Conservation (phyloP, 768 basidiomycete genomes). For the Tricholoma sp. region DNA sequence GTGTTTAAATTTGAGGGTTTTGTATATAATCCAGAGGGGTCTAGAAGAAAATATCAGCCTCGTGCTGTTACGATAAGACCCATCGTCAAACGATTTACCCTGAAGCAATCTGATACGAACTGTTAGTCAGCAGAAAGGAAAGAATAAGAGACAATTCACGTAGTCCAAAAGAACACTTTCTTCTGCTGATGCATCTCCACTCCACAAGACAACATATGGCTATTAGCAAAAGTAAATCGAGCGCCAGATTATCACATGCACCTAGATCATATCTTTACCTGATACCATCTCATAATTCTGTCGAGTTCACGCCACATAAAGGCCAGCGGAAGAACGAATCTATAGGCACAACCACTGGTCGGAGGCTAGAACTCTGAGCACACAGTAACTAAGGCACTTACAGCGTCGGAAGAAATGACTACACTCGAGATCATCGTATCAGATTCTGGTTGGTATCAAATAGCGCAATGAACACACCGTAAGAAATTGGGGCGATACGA, state of each 20-base stretch:
- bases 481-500: conserved; percentile 43
- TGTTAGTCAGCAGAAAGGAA: background rate
- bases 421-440: background rate
- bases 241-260: background rate
- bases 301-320: conserved; percentile 48
- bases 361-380: background rate
- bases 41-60: conserved; percentile 25
- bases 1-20: conserved; percentile 48
- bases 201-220: conserved; percentile 59
- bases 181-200: conserved; percentile 48
- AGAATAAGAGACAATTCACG: conserved; percentile 16
- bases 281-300: conserved; percentile 50
- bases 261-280: conserved; percentile 33
- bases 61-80: background rate
- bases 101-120: conserved; percentile 30
- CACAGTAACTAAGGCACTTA: conserved; percentile 15
- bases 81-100: conserved; percentile 26
- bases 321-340: conserved; percentile 45
- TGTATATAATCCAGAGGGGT: conserved; percentile 35
- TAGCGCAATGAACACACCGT: conserved; percentile 25
- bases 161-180: conserved; percentile 66
- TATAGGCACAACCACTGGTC: conserved; percentile 9
- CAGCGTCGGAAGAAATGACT: conserved; percentile 60
- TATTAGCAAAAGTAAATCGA: conserved; percentile 20
- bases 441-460: background rate